Conservation (phyloP, 2,329 filamentous ascomycete genomes). For the Cephalotrichum gorgonifer region DNA sequence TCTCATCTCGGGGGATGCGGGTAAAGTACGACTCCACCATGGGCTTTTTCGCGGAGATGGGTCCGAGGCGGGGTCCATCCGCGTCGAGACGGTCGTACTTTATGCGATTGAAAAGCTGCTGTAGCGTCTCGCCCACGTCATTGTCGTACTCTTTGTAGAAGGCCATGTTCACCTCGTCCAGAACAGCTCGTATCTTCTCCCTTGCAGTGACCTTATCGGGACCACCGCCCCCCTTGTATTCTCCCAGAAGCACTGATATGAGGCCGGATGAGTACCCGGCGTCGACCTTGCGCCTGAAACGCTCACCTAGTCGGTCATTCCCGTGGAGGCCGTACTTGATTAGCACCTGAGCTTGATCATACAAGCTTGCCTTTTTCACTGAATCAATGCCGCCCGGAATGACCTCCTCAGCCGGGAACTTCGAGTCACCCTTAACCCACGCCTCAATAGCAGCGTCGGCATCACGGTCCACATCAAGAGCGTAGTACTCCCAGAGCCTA, state of each 20-base stretch:
- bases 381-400: conserved; percentile 29
- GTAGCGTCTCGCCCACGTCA: conserved; percentile 72
- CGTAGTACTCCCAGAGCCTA: conserved; percentile 89
- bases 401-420: conserved; percentile 33
- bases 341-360: conserved; percentile 51
- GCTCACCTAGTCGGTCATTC: conserved; percentile 65
- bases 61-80: conserved; percentile 76
- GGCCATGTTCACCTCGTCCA: conserved; percentile 77
- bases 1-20: conserved; percentile 67
- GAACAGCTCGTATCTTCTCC: conserved; percentile 48
- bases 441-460: conserved; percentile 57
- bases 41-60: conserved; percentile 66
- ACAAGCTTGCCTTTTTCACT: conserved; percentile 31
- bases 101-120: conserved; percentile 87
- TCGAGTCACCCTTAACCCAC: conserved; percentile 55
- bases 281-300: conserved; percentile 63
- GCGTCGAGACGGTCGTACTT: conserved; percentile 93
- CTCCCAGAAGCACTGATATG: conserved; percentile 29
- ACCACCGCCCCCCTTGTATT: conserved; percentile 36
- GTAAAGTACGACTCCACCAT: conserved; percentile 95
- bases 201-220: conserved; percentile 21
- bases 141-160: conserved; percentile 88
- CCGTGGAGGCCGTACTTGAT: conserved; percentile 60
- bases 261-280: conserved; percentile 59
- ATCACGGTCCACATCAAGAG: conserved; percentile 67